Evolutionary conservation across 1,139 yeast species (phyloP), one percentile per base, ranked within the genome.

Genomic region (Zygosaccharomyces pseudobailii): DNA sequence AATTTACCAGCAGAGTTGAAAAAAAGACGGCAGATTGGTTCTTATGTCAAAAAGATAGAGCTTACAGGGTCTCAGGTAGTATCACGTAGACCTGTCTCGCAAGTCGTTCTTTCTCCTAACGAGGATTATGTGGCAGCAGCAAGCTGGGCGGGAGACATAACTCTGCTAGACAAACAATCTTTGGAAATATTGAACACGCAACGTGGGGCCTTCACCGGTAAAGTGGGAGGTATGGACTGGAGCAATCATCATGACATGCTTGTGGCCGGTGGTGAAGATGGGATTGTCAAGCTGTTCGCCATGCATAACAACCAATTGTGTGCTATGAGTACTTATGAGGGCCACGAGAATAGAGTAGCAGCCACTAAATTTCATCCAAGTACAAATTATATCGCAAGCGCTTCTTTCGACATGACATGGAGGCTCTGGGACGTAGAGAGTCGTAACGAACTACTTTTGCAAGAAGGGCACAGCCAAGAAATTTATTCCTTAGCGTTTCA

Each of bases 381-480:
- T 2, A 80, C 80, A 0, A 57, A 66, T 3, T 78, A 67, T 55
- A 59, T 81, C 1, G 85, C 83, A 0, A 75, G 89, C 22, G 86
- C 96, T 0, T 88, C 97, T 0, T 84, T 78, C 59, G 98, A 92
- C 64, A 76, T 75, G 51, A 88, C 96, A 0, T 92, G 97, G 97
- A 76, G 88, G 51, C 64, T 89, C 5, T 89, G 96, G 95, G 97
- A 92, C 64, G 54, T 80, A 0, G 69, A 70, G 8, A 76, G 71
- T 1, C 72, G 71, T 40, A 57, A 60, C 25, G 76, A 76, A 47
- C 55, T 84, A 5, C 69, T 74, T 25, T 59, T 71, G 41, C 97
- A 92, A 64, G 96, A 88, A 61, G 97, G 97, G 0, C 97, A 92
- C 60, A 72, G 88, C 1, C 83, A 80, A 56, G 92, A 82, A 48